Evolutionary conservation across 2,329 filamentous ascomycete species (phyloP), one percentile per base, ranked within the genome.

Genomic region (Microdochium paspali): DNA sequence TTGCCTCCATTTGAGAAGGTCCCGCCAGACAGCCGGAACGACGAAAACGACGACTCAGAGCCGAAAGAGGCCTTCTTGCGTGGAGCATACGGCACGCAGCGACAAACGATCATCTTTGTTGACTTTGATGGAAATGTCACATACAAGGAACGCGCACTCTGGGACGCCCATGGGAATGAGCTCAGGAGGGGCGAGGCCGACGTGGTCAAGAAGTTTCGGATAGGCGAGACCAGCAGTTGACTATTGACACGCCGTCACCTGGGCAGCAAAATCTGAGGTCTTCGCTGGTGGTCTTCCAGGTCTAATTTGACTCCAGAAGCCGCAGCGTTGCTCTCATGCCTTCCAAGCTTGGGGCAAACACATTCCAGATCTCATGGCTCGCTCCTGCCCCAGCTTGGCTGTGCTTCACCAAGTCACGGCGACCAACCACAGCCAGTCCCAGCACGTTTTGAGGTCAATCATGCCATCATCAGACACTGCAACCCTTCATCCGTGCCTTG

Each of bases 81-180:
- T 4, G 80, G 80, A 2, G 66, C 80, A 52, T 84, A 84, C 54
- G 80, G 80, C 3, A 84, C 80, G 4, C 80, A 84, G 62, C 66
- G 80, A 31, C 80, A 84, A 65, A 84, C 80, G 0, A 65, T 83
- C 13, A 62, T 84, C 13, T 62, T 83, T 42, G 74, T 84, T 6
- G 79, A 82, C 54, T 80, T 76, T 75, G 70, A 82, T 3, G 80
- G 80, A 2, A 78, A 78, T 30, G 76, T 81, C 18, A 76, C 72
- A 0, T 80, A 77, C 55, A 69, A 70, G 25, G 80, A 84, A 63
- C 67, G 80, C 30, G 74, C 79, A 4, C 62, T 84, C 39, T 84
- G 72, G 69, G 79, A 84, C 56, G 64, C 66, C 0, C 69, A 79
- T 44, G 80, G 80, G 9, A 74, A 79, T 46, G 59, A 67, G 2